Evolutionary conservation across 495 filamentous ascomycete species (phyloP), one percentile per base, ranked within the genome.

Genomic region (Aspergillus nanangensis): DNA sequence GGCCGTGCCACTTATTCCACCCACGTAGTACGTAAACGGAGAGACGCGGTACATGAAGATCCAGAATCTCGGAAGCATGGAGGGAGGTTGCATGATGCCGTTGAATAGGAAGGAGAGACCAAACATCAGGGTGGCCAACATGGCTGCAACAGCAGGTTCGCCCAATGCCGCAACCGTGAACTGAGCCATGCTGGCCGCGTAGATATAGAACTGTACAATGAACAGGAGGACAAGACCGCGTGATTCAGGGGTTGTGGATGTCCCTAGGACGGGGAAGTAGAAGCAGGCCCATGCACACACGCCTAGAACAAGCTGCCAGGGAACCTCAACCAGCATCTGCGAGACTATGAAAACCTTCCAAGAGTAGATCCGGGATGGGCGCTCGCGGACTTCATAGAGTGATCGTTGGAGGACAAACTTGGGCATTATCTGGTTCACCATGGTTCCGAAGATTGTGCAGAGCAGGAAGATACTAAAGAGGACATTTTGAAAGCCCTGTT

Each of bases 401-500:
- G 68, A 56, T 8, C 77, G 66, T 34, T 74, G 68, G 0, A 53
- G 58, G 18, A 78, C 63, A 47, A 76, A 78, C 22, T 63, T 61
- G 5, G 73, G 74, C 66, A 74, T 72, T 27, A 80, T 76, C 45
- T 66, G 56, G 55, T 88, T 78, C 19, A 83, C 78, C 14, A 90
- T 68, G 29, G 83, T 78, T 50, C 75, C 76, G 65, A 90, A 86
- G 40, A 95, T 78, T 7, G 79, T 86, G 42, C 86, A 72, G 5
- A 95, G 64, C 55, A 90, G 77, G 74, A 95, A 93, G 60, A 94
- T 79, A 58, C 79, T 72, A 60, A 93, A 93, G 48, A 93, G 79
- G 50, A 84, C 80, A 55, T 91, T 90, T 56, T 91, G 88, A 15
- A 94, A 78, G 24, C 88, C 90, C 58, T 91, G 86, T 9, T 80